A percentile compares a stretch with the other conserved stretches of the same genome.
phyloP scores from a whole-genome alignment of 1,284 basidiomycete species.

The Schizopora paradoxa region DNA sequence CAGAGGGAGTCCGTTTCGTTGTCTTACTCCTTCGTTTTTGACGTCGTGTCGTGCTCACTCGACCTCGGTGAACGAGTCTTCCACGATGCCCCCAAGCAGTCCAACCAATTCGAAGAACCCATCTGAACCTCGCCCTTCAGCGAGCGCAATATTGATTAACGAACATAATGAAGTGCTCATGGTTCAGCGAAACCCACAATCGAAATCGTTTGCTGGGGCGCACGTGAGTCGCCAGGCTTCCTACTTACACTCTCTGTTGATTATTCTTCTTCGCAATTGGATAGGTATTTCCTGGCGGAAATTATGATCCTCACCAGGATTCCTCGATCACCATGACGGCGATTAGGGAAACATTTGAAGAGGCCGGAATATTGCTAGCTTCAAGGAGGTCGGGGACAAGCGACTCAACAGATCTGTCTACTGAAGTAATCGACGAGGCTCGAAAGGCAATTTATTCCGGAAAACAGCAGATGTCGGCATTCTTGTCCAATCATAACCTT shows the following conservation, averaged over 20 bases:
- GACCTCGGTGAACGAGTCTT: no score
- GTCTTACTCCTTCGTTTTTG: no score
- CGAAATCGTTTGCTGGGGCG: conserved; percentile 57
- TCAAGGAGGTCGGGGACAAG: conserved; percentile 29
- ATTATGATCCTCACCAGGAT: conserved; percentile 56
- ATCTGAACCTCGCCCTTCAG: conserved; percentile 40
- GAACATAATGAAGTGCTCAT: conserved; percentile 58
- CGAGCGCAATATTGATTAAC: conserved; percentile 61
- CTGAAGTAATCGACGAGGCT: conserved; percentile 40
- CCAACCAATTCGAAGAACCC: no score
- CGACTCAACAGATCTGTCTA: conserved; percentile 28
- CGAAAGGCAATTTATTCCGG: conserved; percentile 53
- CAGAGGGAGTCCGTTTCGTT: no score
- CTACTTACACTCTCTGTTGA: background rate
- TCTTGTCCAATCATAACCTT: conserved; percentile 43
- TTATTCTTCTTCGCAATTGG: conserved; percentile 6
- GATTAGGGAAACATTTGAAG: conserved; percentile 70
- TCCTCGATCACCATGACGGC: conserved; percentile 51
- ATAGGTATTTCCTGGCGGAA: conserved; percentile 72
- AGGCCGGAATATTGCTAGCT: conserved; percentile 62
- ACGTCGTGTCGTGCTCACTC: no score
- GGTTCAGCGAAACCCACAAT: conserved; percentile 60
- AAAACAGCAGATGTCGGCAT: conserved; percentile 43
- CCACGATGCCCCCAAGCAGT: no score
- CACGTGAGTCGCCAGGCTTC: conserved; percentile 43